A percentile compares a stretch with the other conserved stretches of the same genome.
Evolutionary conservation across 345 rosid species (phyloP).

Genomic region (Trapa incisa): DNA sequence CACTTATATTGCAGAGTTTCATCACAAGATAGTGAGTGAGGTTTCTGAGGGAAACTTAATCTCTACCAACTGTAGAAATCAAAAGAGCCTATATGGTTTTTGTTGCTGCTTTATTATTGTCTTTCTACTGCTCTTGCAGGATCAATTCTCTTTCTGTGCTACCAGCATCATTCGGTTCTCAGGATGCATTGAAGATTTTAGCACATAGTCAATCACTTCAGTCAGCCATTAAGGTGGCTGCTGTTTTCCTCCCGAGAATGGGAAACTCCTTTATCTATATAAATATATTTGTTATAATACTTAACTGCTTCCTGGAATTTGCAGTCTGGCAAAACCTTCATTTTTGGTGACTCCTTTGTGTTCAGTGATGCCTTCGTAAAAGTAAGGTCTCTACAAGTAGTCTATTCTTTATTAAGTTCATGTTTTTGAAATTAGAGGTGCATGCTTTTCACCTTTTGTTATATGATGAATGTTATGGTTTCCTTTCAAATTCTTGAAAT

Average conservation of each 20-base stretch:
- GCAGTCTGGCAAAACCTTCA: conserved; percentile 63
- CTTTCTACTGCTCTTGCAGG: conserved; percentile 35
- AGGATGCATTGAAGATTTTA: conserved; percentile 71
- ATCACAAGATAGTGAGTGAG: neutral
- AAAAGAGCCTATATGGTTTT: neutral
- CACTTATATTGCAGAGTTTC: neutral
- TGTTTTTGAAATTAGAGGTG: neutral
- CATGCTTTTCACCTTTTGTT: neutral
- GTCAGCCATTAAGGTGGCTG: conserved; percentile 59
- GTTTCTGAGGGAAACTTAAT: neutral
- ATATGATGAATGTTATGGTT: neutral
- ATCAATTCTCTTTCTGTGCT: conserved; percentile 76
- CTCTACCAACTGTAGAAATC: neutral
- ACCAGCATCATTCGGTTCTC: conserved; percentile 49
- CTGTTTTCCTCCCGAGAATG: neutral
- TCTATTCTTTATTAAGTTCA: conserved; percentile 8
- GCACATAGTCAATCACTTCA: conserved; percentile 63
- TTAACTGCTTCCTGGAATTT: neutral
- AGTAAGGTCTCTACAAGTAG: conserved; percentile 31
- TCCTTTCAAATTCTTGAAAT: neutral
- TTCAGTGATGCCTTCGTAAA: conserved; percentile 71
- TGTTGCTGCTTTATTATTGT: neutral
- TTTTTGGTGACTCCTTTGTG: conserved; percentile 58
- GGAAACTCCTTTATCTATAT: neutral
- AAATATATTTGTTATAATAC: neutral